Percentiles rank a stretch among this genome's conserved stretches.
These are phyloP conservation scores for Coleophoma cylindrospora DNA, from an alignment of 2,329 filamentous ascomycete species.

Conservation along the genomic window DNA sequence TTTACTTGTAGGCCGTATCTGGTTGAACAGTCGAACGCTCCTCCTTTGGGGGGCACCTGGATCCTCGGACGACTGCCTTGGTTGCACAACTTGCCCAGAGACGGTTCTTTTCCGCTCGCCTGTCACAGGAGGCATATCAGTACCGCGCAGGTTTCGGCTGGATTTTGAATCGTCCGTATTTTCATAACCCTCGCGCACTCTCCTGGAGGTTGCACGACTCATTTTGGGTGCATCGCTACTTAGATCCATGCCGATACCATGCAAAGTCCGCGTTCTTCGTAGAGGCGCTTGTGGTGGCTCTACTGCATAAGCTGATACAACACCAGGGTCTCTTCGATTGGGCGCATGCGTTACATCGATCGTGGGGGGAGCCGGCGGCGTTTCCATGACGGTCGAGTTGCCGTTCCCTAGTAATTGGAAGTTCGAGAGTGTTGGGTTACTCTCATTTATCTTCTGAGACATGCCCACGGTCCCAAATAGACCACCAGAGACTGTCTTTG, in stretches of 20 bases:
- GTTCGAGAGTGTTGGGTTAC: constrained; percentile 28
- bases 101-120: constrained; percentile 82
- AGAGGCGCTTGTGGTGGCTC: constrained; percentile 43
- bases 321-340: constrained; percentile 21
- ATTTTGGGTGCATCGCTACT: constrained; percentile 28
- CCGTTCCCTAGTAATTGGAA: constrained; percentile 23
- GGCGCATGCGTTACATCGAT: constrained; percentile 27
- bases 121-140: constrained; percentile 23
- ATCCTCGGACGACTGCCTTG: constrained; percentile 51
- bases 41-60: constrained; percentile 59
- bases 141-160: constrained; percentile 16
- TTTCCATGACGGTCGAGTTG: constrained; percentile 53
- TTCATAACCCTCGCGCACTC: constrained; percentile 22
- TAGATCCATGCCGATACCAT: constrained; percentile 28
- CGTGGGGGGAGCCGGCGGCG: constrained; percentile 46
- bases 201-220: constrained; percentile 26
- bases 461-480: constrained; percentile 24
- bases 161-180: constrained; percentile 21
- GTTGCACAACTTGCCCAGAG: constrained; percentile 70
- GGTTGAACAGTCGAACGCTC: constrained; percentile 68
- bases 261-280: constrained; percentile 27
- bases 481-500: constrained; percentile 20
- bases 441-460: constrained; percentile 28
- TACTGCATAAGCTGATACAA: constrained; percentile 21
- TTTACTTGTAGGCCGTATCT: constrained; percentile 55